These are phyloP conservation scores for Blastocystis sp. DNA, from an alignment of 352 stramenopile genomes.

Conservation along the genomic window DNA sequence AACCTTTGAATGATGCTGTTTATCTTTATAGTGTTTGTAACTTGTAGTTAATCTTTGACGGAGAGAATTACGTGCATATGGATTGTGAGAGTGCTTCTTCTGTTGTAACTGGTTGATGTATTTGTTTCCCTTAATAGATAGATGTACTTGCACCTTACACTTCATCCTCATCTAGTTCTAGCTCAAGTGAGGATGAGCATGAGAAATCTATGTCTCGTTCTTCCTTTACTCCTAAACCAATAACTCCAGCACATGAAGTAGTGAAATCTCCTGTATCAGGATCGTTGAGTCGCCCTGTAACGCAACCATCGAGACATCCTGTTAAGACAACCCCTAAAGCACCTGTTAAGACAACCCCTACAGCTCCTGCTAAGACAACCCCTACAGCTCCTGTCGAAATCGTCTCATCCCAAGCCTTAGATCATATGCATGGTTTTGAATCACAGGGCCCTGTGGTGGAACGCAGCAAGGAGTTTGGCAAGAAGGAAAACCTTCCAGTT, in stretches of 20 bases:
- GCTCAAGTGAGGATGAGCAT: too few relatives aligned
- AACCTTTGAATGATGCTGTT: slow-evolving; percentile 1
- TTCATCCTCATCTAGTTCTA: too few relatives aligned
- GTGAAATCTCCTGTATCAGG: too few relatives aligned
- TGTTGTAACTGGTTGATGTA: too few relatives aligned
- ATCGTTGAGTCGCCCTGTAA: background rate
- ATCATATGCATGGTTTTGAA: background rate
- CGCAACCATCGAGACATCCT: background rate
- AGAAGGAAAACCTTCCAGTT: background rate
- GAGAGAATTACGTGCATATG: background rate
- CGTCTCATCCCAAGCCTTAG: background rate
- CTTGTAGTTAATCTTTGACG: background rate
- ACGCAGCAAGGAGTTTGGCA: background rate
- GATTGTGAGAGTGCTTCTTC: background rate
- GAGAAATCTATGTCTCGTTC: too few relatives aligned
- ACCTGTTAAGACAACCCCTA: background rate
- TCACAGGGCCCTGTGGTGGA: background rate
- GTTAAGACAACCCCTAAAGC: background rate
- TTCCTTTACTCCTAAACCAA: background rate
- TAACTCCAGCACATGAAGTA: background rate
- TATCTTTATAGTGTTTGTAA: background rate
- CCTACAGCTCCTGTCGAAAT: background rate
- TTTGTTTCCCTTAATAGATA: too few relatives aligned
- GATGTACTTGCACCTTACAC: too few relatives aligned
- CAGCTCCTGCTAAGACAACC: background rate